A percentile compares a stretch with the other conserved stretches of the same genome.
These are phyloP conservation scores for Carex myosuroides DNA, from an alignment of 176 grass and related monocot species.

Conservation along the genomic window DNA sequence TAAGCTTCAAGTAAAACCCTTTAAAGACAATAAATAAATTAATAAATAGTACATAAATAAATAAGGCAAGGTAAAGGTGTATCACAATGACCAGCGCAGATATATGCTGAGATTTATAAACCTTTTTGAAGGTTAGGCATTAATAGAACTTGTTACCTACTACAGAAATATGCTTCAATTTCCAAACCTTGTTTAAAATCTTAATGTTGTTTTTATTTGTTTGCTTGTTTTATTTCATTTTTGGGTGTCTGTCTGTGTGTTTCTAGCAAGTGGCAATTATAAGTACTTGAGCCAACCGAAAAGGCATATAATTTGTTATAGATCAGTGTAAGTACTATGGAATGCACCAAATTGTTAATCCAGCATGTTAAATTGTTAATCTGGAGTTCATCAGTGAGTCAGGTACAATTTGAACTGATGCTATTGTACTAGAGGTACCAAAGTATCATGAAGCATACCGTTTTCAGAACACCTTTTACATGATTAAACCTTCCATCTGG, in stretches of 20 bases:
- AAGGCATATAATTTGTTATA: background rate
- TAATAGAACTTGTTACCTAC: background rate
- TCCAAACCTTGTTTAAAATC: background rate
- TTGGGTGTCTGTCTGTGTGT: background rate
- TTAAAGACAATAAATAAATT: background rate
- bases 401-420: background rate
- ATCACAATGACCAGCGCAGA: background rate
- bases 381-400: background rate
- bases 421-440: slow-evolving; percentile 10
- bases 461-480: slow-evolving; percentile 73
- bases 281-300: background rate
- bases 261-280: background rate
- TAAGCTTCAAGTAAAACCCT: slow-evolving; percentile 12
- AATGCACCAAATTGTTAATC: background rate
- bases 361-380: background rate
- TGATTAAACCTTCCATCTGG: slow-evolving; percentile 62
- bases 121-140: background rate
- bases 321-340: background rate
- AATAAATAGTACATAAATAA: slow-evolving; percentile 12
- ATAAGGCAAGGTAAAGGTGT: slow-evolving; percentile 5
- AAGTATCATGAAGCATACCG: slow-evolving; percentile 41
- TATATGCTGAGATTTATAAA: background rate
- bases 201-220: background rate
- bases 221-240: background rate
- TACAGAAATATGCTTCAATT: background rate